These are phyloP conservation scores for Coleophoma crateriformis DNA, from an alignment of 2,329 filamentous ascomycete genomes.

Conservation along the genomic window DNA sequence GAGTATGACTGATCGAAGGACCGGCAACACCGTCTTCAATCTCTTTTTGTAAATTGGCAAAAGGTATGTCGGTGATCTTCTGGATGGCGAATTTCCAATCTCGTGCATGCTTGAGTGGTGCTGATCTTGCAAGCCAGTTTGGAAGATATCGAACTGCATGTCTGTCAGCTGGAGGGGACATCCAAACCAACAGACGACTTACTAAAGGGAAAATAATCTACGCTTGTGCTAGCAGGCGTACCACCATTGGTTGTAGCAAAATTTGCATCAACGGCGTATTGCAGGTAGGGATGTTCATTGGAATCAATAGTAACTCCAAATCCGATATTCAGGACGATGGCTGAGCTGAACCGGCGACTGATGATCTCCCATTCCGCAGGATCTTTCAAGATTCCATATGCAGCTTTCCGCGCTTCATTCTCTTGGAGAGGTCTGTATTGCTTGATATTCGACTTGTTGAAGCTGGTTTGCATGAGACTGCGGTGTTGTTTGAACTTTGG, in stretches of 20 bases:
- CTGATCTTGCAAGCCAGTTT: slow-evolving; percentile 23
- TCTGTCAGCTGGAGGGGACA: not conserved
- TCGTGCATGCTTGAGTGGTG: slow-evolving; percentile 21
- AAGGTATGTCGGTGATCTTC: slow-evolving; percentile 39
- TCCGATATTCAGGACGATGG: slow-evolving; percentile 35
- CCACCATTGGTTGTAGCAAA: slow-evolving; percentile 21
- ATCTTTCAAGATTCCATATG: slow-evolving; percentile 24
- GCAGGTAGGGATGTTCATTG: slow-evolving; percentile 33
- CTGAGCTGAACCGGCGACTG: slow-evolving; percentile 31
- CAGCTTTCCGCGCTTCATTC: slow-evolving; percentile 25
- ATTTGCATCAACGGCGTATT: slow-evolving; percentile 28
- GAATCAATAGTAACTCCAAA: slow-evolving; percentile 34
- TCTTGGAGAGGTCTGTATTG: slow-evolving; percentile 25
- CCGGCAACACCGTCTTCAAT: slow-evolving; percentile 3
- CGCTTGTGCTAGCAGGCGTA: slow-evolving; percentile 29
- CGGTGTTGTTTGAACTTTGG: slow-evolving; percentile 38
- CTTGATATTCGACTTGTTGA: slow-evolving; percentile 32
- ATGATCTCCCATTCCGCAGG: slow-evolving; percentile 30
- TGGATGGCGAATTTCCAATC: slow-evolving; percentile 27
- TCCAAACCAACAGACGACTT: not conserved
- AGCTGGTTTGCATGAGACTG: slow-evolving; percentile 36
- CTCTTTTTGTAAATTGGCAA: slow-evolving; percentile 11
- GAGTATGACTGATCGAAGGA: not conserved
- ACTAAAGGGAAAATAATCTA: slow-evolving; percentile 39
- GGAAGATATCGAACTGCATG: slow-evolving; percentile 30